These are phyloP conservation scores for Candida maris DNA, from an alignment of 805 yeast species.

Conservation along the genomic window DNA sequence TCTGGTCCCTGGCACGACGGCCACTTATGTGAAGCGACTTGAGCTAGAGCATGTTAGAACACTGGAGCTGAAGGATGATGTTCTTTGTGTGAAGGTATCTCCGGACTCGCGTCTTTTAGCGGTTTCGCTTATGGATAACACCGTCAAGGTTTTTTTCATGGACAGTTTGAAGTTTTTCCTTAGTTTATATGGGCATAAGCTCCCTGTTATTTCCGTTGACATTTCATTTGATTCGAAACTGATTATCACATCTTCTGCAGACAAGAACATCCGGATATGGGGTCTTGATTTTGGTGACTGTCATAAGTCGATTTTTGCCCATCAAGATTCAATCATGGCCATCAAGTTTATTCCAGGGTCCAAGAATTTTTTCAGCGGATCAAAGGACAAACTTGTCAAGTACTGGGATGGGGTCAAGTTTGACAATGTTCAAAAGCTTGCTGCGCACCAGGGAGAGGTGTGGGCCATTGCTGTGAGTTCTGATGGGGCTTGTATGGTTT, in stretches of 20 bases:
- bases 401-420: constrained; percentile 99
- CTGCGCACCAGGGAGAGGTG: constrained; percentile 87
- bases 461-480: constrained; percentile 84
- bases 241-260: constrained; percentile 91
- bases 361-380: constrained; percentile 84
- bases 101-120: constrained; percentile 78
- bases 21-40: constrained; percentile 47
- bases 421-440: constrained; percentile 83
- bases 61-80: constrained; percentile 82
- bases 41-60: constrained; percentile 72
- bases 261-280: constrained; percentile 96
- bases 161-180: constrained; percentile 85
- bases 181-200: constrained; percentile 91
- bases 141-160: constrained; percentile 89
- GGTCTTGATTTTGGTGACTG: constrained; percentile 99
- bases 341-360: constrained; percentile 81
- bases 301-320: constrained; percentile 94
- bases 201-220: constrained; percentile 91
- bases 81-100: constrained; percentile 72
- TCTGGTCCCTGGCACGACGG: constrained; percentile 62
- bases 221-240: constrained; percentile 86
- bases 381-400: constrained; percentile 85
- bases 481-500: constrained; percentile 67
- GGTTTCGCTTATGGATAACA: constrained; percentile 81
- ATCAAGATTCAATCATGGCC: constrained; percentile 91